A percentile compares a stretch with the other conserved stretches of the same genome.
phyloP scores from a whole-genome alignment of 2,329 filamentous ascomycete genomes.

The Pseudocercospora fuligena region DNA sequence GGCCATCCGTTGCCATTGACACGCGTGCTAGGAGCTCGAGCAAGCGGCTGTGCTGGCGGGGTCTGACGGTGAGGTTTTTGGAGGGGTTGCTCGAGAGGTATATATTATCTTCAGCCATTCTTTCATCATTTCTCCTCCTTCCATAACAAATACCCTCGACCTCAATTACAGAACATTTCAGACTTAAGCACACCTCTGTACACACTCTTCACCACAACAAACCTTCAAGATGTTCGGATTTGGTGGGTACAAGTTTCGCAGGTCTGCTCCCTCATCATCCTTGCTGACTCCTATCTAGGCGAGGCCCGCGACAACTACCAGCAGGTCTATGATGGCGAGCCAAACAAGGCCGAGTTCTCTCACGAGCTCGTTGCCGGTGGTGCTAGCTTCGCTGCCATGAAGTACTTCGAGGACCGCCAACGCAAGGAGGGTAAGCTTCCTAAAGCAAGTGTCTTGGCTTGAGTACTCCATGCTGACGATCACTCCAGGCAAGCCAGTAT shows the following conservation, averaged over 20 bases:
- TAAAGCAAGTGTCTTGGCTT: conserved; percentile 18
- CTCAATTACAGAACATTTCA: not conserved
- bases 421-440: conserved; percentile 59
- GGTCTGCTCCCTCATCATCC: not conserved
- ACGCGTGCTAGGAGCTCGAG: conserved; percentile 15
- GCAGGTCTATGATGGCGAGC: conserved; percentile 54
- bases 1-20: conserved; percentile 6
- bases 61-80: conserved; percentile 11
- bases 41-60: conserved; percentile 16
- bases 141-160: not conserved
- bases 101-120: conserved; percentile 20
- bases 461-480: not conserved
- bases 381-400: conserved; percentile 79
- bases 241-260: not conserved
- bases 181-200: not conserved
- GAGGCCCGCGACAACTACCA: conserved; percentile 50
- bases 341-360: conserved; percentile 63
- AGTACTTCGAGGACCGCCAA: conserved; percentile 77
- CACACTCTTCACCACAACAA: not conserved
- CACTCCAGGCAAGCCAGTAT: conserved; percentile 69
- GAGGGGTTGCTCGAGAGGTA: conserved; percentile 18
- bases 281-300: not conserved
- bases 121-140: conserved; percentile 9
- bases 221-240: conserved; percentile 20
- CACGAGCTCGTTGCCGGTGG: conserved; percentile 78